Base-by-base conservation (phyloP, 495 filamentous ascomycete genomes). In the Penicillium malachiteum region DNA sequence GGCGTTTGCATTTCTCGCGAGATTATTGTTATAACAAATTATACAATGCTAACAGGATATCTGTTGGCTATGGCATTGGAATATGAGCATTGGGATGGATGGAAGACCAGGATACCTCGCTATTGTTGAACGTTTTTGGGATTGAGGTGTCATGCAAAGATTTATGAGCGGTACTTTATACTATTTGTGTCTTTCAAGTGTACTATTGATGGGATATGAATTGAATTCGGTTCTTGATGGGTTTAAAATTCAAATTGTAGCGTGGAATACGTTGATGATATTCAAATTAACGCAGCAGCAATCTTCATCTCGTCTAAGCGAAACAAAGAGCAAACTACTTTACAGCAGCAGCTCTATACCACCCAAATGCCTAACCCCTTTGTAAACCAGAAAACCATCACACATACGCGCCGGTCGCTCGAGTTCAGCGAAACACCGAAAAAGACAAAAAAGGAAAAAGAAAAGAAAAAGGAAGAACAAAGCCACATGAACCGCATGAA, bases 391-490 rank as follows among this genome's bases (percentile, higher is more conserved):
- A 12, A 50, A 50, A 37, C 48, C 48, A 50, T 50, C 48, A 50
- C 62, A 56, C 44, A 45, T 52, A 60, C 58, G 54, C 64, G 64
- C 64, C 64, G 55, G 43, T 62, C 61, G 62, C 64, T 60, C 13
- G 50, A 17, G 12, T 57, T 35, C 49, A 56, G 42, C 34, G 13
- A 14, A 49, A 58, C 50, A 58, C 37, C 54, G 34, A 26, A 26
- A 4, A 26, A 26, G 21, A 26, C 21, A 26, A 4, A 26, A 26
- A 26, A 26, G 21, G 18, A 21, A 45, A 34, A 59, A 42, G 43
- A 50, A 30, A 49, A 46, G 14, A 52, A 50, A 53, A 56, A 48
- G 52, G 50, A 26, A 32, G n/a, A 39, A 53, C 26, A 35, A 48
- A 49, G 49, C 47, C 44, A 54, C 48, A 58, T 56, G 49, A 55